These are phyloP conservation scores for Akebia trifoliata DNA, from an alignment of 164 flowering plant species.

Conservation along the genomic window DNA sequence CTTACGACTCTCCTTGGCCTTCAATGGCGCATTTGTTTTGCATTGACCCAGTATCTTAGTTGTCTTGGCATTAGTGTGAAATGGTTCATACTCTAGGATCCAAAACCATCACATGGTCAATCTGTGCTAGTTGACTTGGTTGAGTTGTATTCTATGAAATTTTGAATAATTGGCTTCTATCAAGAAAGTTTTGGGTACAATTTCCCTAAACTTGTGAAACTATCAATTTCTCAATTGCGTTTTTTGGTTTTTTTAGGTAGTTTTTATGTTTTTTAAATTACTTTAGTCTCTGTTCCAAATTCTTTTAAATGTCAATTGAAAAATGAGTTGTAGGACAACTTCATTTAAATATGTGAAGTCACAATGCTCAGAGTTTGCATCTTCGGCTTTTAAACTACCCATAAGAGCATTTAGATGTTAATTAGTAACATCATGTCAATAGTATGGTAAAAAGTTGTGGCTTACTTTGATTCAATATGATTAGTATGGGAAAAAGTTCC, in stretches of 20 bases:
- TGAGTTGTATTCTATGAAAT: neutral
- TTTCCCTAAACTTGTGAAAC: neutral
- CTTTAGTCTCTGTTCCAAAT: neutral
- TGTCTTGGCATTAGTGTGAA: too few species aligned
- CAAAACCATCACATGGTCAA: too few species aligned
- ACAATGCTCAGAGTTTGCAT: neutral
- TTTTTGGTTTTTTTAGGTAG: too few species aligned
- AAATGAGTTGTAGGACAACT: neutral
- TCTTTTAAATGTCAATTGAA: neutral
- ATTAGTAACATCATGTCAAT: too few species aligned
- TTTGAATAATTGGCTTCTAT: neutral
- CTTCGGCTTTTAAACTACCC: neutral
- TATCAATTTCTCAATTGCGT: neutral
- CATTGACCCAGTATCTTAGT: too few species aligned
- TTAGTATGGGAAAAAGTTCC: neutral
- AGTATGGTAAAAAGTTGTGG: neutral
- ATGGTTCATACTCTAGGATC: too few species aligned
- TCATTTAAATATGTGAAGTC: neutral
- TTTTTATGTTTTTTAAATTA: neutral
- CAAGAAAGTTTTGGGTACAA: neutral
- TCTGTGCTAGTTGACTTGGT: neutral
- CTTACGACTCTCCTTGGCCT: too few species aligned
- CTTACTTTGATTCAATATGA: neutral
- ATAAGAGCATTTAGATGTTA: too few species aligned
- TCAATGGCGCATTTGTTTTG: neutral